These are phyloP conservation scores for Pyrenochaeta sp. DNA, from an alignment of 2,329 filamentous ascomycete species.

Conservation along the genomic window DNA sequence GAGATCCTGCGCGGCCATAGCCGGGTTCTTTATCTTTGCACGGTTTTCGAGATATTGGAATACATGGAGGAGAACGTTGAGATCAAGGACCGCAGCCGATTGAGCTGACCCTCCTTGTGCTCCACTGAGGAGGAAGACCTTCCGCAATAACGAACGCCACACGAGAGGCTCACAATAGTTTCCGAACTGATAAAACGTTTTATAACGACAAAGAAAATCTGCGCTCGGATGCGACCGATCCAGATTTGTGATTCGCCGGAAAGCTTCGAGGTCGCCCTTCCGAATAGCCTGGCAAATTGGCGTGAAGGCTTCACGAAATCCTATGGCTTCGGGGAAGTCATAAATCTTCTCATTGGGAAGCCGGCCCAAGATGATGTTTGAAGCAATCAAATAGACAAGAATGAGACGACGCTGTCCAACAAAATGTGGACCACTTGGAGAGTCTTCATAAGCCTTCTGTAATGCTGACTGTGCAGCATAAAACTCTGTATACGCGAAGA, in stretches of 20 bases:
- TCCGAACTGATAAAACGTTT: constrained; percentile 76
- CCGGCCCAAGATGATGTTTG: constrained; percentile 83
- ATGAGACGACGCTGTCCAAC: constrained; percentile 77
- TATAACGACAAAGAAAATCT: constrained; percentile 76
- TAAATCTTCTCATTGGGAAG: constrained; percentile 76
- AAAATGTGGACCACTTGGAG: constrained; percentile 56
- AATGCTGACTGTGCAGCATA: constrained; percentile 77
- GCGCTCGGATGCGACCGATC: constrained; percentile 31
- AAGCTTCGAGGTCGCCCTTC: constrained; percentile 75
- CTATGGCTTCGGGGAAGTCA: constrained; percentile 71
- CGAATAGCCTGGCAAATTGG: constrained; percentile 77
- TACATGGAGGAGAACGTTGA: constrained; percentile 70
- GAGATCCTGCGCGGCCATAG: constrained; percentile 35
- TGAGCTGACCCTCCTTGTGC: constrained; percentile 60
- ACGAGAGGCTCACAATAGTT: constrained; percentile 81
- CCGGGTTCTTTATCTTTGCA: constrained; percentile 34
- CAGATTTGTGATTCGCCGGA: constrained; percentile 71
- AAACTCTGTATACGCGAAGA: constrained; percentile 85
- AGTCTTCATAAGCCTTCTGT: constrained; percentile 81
- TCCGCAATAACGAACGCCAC: constrained; percentile 82
- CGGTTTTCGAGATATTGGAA: constrained; percentile 71
- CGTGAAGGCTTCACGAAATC: constrained; percentile 70
- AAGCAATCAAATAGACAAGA: constrained; percentile 81
- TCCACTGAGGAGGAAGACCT: constrained; percentile 79
- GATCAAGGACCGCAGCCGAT: constrained; percentile 75